Percentiles rank a stretch among this genome's conserved stretches.
phyloP scores from a whole-genome alignment of 2,329 filamentous ascomycete species.

The Canariomyces notabilis region DNA sequence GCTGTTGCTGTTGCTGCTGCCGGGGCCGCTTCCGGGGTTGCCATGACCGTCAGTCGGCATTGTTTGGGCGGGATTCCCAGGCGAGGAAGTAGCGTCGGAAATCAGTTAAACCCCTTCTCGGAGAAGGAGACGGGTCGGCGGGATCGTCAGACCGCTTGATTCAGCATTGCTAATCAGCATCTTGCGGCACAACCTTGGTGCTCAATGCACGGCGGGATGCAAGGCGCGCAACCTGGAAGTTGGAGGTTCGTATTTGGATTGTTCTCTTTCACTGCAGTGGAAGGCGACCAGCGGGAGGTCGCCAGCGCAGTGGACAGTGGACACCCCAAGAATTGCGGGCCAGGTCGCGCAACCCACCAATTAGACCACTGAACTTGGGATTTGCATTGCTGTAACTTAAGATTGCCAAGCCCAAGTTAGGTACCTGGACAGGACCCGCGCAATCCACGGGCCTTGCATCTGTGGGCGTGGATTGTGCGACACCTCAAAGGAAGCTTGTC shows the following conservation, averaged over 20 bases:
- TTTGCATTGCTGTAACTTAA: too few species aligned
- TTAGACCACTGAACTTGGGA: too few species aligned
- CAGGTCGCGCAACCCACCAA: too few species aligned
- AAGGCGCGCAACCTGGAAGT: too few species aligned
- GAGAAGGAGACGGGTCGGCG: constrained; percentile 8
- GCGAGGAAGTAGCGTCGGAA: not conserved
- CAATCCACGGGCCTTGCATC: too few species aligned
- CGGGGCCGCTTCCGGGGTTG: not conserved
- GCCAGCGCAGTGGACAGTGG: not conserved
- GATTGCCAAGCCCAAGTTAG: too few species aligned
- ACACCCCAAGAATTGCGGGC: too few species aligned
- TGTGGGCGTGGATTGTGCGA: too few species aligned
- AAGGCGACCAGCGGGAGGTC: not conserved
- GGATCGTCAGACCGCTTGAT: constrained; percentile 17
- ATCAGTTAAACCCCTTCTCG: not conserved
- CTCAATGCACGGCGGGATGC: not conserved
- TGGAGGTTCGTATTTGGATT: not conserved
- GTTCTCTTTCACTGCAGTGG: constrained; percentile 6
- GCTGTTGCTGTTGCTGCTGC: constrained; percentile 39
- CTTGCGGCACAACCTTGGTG: constrained; percentile 16
- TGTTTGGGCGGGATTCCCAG: not conserved
- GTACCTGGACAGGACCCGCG: too few species aligned
- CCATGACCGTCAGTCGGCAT: constrained; percentile 17
- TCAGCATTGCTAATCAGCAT: constrained; percentile 22
- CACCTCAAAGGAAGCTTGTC: too few species aligned